These are phyloP conservation scores for Dioszegia crocea DNA, from an alignment of 768 basidiomycete genomes.

Conservation along the genomic window DNA sequence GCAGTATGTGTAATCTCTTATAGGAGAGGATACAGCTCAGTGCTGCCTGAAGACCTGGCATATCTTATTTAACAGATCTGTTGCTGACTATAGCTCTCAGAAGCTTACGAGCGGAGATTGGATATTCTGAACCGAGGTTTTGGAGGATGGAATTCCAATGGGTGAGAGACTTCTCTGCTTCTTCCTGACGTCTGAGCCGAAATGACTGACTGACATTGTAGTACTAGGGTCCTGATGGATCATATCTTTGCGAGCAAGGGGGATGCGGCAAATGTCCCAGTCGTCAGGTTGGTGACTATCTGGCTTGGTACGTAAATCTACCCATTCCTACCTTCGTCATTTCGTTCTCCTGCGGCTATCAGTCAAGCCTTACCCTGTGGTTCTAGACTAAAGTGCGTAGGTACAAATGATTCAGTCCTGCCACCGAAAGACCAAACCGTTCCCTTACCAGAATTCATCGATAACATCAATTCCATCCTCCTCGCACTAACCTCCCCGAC, in stretches of 20 bases:
- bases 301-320: slow-evolving; percentile 31
- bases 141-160: slow-evolving; percentile 29
- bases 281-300: slow-evolving; percentile 27
- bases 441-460: slow-evolving; percentile 15
- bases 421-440: slow-evolving; percentile 10
- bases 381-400: too few species aligned
- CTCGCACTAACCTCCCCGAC: slow-evolving; percentile 21
- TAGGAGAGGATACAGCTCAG: too few species aligned
- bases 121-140: slow-evolving; percentile 31
- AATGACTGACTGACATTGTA: slow-evolving; percentile 12
- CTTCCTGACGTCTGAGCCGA: too few species aligned
- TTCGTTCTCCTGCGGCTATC: too few species aligned
- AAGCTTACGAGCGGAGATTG: slow-evolving; percentile 15
- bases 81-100: too few species aligned
- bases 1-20: slow-evolving; percentile 4
- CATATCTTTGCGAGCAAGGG: slow-evolving; percentile 27
- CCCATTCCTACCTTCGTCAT: too few species aligned
- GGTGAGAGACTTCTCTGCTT: too few species aligned
- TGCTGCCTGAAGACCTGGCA: too few species aligned
- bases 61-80: too few species aligned
- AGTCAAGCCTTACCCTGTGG: too few species aligned
- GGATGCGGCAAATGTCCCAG: slow-evolving; percentile 2
- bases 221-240: slow-evolving; percentile 19
- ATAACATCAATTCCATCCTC: slow-evolving; percentile 19
- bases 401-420: slow-evolving; percentile 27